A percentile compares a stretch with the other conserved stretches of the same genome.
phyloP scores from a whole-genome alignment of 1,284 basidiomycete species.

The Lignosus rhinocerotis region DNA sequence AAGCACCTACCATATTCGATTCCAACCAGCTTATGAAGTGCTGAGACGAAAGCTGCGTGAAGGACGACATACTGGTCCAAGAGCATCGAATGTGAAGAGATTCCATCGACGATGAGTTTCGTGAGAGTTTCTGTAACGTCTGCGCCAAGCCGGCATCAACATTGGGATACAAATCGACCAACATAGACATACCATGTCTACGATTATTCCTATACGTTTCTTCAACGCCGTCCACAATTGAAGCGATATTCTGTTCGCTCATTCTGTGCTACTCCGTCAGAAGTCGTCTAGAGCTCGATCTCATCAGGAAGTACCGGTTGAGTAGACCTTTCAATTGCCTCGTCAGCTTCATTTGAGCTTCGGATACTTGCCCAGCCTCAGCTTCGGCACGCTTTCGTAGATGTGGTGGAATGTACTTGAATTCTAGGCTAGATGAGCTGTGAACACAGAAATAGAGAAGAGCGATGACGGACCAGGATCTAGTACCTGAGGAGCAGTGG shows the following conservation, averaged over 20 bases:
- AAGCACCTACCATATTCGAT: constrained; percentile 79
- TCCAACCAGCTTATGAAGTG: constrained; percentile 84
- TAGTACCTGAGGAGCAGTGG: neutral
- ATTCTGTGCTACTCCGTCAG: constrained; percentile 47
- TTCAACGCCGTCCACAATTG: constrained; percentile 80
- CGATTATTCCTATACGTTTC: constrained; percentile 77
- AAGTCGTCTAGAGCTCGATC: neutral
- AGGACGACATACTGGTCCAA: constrained; percentile 92
- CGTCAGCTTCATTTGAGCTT: constrained; percentile 65
- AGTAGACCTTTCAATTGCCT: constrained; percentile 86
- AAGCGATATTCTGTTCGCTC: constrained; percentile 89
- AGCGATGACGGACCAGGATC: neutral
- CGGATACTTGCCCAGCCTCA: constrained; percentile 40
- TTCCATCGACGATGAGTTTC: constrained; percentile 78
- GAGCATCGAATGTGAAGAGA: constrained; percentile 80
- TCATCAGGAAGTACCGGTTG: constrained; percentile 61
- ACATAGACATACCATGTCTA: constrained; percentile 66
- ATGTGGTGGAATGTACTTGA: constrained; percentile 67
- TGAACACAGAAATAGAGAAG: neutral
- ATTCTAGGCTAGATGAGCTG: constrained; percentile 28
- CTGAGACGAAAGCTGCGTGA: constrained; percentile 86
- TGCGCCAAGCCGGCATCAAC: constrained; percentile 27
- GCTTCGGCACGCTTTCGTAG: constrained; percentile 46
- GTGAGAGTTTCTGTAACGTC: constrained; percentile 87
- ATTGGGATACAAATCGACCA: neutral